Percentiles rank a stretch among this genome's conserved stretches.
Conservation (phyloP, 73 alveolate species). For the Tetrahymena elliotti region DNA sequence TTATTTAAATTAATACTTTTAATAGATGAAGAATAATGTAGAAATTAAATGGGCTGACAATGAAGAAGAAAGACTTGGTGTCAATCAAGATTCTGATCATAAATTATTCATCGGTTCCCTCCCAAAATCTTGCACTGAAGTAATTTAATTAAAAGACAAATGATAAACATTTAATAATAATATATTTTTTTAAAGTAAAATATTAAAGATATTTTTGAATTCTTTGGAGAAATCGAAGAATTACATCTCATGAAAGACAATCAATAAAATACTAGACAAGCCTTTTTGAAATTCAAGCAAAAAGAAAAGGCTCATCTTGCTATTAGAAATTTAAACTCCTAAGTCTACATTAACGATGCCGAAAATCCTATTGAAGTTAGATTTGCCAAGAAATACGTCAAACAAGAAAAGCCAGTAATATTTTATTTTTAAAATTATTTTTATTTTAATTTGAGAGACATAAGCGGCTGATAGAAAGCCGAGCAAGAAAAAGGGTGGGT, state of each 20-base stretch:
- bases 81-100: slow-evolving; percentile 11
- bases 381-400: neutral
- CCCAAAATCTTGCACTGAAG: slow-evolving; percentile 25
- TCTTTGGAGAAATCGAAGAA: neutral
- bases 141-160: neutral
- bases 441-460: neutral
- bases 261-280: neutral
- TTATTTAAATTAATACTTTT: neutral
- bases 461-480: neutral
- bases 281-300: neutral
- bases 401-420: neutral
- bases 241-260: neutral
- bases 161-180: neutral
- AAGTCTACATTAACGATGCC: neutral
- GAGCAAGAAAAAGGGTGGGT: neutral
- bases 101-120: slow-evolving; percentile 12
- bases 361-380: neutral
- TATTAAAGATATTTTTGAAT: neutral
- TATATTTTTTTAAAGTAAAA: neutral
- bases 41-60: slow-evolving; percentile 37
- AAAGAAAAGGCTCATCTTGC: neutral
- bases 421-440: neutral
- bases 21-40: neutral
- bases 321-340: neutral
- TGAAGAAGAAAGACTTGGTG: slow-evolving; percentile 39